Base-by-base conservation (phyloP, 768 basidiomycete genomes). In the Lactarius akahatsu region DNA sequence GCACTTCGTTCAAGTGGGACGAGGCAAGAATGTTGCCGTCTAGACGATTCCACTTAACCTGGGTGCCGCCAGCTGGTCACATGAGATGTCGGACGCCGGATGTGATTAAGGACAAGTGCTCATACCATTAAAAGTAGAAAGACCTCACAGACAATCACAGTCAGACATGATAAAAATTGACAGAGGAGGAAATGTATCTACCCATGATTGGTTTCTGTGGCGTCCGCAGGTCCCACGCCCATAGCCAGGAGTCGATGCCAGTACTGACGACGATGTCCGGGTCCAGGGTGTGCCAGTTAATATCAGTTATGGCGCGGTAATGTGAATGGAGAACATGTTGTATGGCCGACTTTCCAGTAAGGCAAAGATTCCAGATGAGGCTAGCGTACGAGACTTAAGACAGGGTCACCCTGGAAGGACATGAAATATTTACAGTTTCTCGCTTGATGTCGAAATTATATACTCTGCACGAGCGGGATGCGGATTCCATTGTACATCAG, bases 31-130 rank as follows among this genome's bases (percentile, higher is more conserved):
- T 78, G 67, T 97, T 87, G 3, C 87, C 83, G 71, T 98, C 89
- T 72, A 88, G 86, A 16, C 92, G 82, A 74, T 96, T 98, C 94
- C 94, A 99, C 76, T 98, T 98, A 65, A 98, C 94, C 75, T 99
- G 96, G 0, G 96, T 98, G 1, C 92, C 94, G 18, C 85, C 88
- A 20, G 88, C 93, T 93, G 68, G 52, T 43, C 26, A n/a, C 6
- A 69, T 50, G 57, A 68, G 68, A 50, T 20, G 13, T 43, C 11
- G 32, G 50, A 28, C 60, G 30, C 67, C 40, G 36, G 43, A 11
- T 57, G 13, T 13, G 10, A 38, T 15, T 40, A 41, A n/a, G 28
- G 36, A 57, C 64, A 15, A 69, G 2, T 26, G 30, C 58, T 70
- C 58, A 74, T 78, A 82, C 82, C 79, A 59, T 86, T 85, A 75